Base-by-base conservation (phyloP, 768 basidiomycete genomes). In the Rubroboletus pulcherrimus region DNA sequence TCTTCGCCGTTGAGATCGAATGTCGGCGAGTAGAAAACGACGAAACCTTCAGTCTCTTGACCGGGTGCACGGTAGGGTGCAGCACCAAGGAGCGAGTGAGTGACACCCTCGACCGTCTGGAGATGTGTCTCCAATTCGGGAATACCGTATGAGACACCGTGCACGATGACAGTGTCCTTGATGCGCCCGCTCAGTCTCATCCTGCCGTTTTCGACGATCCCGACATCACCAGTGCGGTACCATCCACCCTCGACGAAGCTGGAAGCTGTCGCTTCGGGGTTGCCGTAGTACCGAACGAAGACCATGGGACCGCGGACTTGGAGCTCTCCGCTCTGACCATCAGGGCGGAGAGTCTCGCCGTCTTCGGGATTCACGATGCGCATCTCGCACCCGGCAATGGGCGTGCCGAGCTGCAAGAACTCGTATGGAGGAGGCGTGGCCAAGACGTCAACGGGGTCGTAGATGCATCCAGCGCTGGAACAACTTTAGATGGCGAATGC, bases 161-260 rank as follows among this genome's bases (percentile, higher is more conserved):
- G 49, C 0, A 49, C 49, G 2, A 49, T 49, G 12, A 49, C 49
- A 6, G 49, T 49, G 29, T 49, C 49, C 49, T 49, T 49, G 26
- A 49, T 49, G 10, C 49, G 49, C 17, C 49, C 49, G 37, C 49
- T 49, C 12, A 49, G 14, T 30, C 49, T 68, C 51, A 79, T 65
- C 52, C 65, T 67, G 4, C 71, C 69, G 7, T 67, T 63, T 40
- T 66, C 56, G 11, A 80, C 61, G 35, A 71, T 63, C 3, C 77
- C 81, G 7, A 79, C 66, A 59, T 86, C 84, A 1, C 84, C 84
- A n/a, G 83, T 84, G 59, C 76, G 78, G 67, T 81, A 80, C 83
- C 83, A 86, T 6, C 79, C 73, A 19, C 77, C 80, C 8, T 66
- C 58, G 0, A 75, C 73, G 57, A 85, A 79, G 31, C 78, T 74